Conservation (phyloP, 2,329 filamentous ascomycete genomes). For the Phialemonium atrogriseum region DNA sequence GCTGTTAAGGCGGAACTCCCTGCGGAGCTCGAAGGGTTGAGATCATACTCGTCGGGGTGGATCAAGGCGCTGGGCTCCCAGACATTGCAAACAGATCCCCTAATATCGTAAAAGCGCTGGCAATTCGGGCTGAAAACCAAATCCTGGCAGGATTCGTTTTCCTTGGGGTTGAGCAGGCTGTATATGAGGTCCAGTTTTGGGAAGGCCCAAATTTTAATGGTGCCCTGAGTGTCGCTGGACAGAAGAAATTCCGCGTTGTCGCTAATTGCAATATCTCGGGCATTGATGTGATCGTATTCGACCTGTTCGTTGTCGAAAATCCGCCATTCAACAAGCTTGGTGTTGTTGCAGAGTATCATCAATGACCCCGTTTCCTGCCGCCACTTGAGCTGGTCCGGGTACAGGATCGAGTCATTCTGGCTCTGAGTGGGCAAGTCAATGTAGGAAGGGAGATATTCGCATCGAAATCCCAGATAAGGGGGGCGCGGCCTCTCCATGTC, state of each 20-base stretch:
- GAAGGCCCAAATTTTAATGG: constrained; percentile 1
- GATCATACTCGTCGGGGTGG: not conserved
- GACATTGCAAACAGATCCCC: constrained; percentile 1
- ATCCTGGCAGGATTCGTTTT: not conserved
- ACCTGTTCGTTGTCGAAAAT: constrained; percentile 1
- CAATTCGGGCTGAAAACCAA: constrained; percentile 1
- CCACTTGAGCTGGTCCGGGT: not conserved
- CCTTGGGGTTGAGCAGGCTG: constrained; percentile 1
- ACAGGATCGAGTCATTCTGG: not conserved
- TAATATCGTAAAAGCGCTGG: constrained; percentile 4
- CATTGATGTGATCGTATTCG: constrained; percentile 1
- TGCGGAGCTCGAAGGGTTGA: constrained; percentile 1
- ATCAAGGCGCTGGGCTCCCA: constrained; percentile 4
- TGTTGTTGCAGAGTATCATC: constrained; percentile 1
- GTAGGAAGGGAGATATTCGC: not conserved
- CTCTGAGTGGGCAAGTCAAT: not conserved
- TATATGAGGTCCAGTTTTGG: constrained; percentile 1
- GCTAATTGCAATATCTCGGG: constrained; percentile 1
- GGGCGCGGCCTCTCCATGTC: constrained; percentile 1
- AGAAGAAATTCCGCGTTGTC: constrained; percentile 2
- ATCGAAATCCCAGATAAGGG: not conserved
- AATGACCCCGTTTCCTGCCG: not conserved
- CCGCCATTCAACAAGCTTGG: constrained; percentile 1
- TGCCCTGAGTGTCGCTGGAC: not conserved
- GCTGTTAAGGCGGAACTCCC: constrained; percentile 1